Conservation (phyloP, 768 basidiomycete genomes). For the Thelephora aurantiotincta region DNA sequence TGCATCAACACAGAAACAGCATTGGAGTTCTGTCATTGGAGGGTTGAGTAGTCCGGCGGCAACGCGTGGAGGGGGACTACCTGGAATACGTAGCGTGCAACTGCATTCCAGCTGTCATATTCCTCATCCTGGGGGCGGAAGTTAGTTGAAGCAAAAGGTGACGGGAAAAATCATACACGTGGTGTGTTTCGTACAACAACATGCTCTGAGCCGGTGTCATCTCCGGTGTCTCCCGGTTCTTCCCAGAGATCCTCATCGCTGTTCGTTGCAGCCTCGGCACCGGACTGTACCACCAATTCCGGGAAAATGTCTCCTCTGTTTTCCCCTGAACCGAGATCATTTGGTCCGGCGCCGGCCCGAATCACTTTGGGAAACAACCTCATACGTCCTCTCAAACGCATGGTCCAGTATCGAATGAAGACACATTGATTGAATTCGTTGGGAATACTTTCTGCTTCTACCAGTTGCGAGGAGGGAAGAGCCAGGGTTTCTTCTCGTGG, state of each 20-base stretch:
- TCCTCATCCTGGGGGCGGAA: neutral
- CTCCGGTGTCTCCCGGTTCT: too few relatives aligned
- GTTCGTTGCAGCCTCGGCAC: too few relatives aligned
- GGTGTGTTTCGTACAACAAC: too few relatives aligned
- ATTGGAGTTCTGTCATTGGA: too few relatives aligned
- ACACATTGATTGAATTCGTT: slow-evolving; percentile 4
- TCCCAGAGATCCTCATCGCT: too few relatives aligned
- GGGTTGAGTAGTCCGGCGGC: neutral
- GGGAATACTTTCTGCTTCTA: neutral
- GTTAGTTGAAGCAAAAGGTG: neutral
- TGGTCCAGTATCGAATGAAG: neutral
- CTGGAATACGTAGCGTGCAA: slow-evolving; percentile 2
- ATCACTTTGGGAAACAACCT: neutral
- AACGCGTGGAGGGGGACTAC: neutral
- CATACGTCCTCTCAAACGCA: neutral
- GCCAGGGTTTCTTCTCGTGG: neutral
- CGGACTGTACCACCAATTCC: too few relatives aligned
- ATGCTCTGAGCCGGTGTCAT: too few relatives aligned
- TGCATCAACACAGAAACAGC: too few relatives aligned
- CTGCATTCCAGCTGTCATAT: neutral
- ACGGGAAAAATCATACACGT: too few relatives aligned
- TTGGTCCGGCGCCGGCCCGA: slow-evolving; percentile 1
- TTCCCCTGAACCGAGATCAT: neutral
- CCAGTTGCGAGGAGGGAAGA: too few relatives aligned
- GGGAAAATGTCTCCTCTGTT: neutral